These are phyloP conservation scores for Coemansia sp. DNA, from an alignment of 192 early-diverging fungal genomes.

Conservation along the genomic window DNA sequence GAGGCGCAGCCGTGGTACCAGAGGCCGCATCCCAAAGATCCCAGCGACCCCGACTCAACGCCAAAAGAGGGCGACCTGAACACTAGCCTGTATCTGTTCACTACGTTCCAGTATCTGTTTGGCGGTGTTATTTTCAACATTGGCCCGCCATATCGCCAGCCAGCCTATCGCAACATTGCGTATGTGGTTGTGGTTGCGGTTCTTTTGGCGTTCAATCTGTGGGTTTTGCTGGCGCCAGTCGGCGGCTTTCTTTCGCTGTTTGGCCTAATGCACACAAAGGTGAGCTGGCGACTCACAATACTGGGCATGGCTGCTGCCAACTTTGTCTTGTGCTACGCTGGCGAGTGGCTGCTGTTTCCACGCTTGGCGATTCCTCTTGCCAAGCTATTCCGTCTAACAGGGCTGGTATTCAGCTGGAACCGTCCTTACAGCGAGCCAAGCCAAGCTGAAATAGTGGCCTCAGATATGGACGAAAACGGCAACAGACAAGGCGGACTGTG, in stretches of 20 bases:
- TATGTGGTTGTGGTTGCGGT: constrained; percentile 16
- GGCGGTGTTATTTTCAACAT: constrained; percentile 88
- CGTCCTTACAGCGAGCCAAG: not conserved
- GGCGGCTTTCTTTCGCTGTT: constrained; percentile 28
- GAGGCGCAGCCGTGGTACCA: constrained; percentile 76
- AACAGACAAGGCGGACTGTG: constrained; percentile 9
- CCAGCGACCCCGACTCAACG: constrained; percentile 54
- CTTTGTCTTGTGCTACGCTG: constrained; percentile 25
- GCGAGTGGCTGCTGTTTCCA: constrained; percentile 39
- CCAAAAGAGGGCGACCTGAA: constrained; percentile 69
- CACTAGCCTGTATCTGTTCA: constrained; percentile 80
- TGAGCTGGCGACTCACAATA: constrained; percentile 33
- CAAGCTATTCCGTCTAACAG: constrained; percentile 7
- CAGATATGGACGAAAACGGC: too few relatives aligned
- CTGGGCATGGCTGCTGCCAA: constrained; percentile 39
- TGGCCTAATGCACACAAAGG: constrained; percentile 8
- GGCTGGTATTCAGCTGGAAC: not conserved
- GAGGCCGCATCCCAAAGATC: constrained; percentile 24
- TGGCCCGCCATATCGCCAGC: constrained; percentile 89
- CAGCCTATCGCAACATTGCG: constrained; percentile 65
- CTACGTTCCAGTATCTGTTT: constrained; percentile 87
- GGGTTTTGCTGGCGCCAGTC: constrained; percentile 35
- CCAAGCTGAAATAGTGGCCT: not conserved
- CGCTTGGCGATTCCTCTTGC: constrained; percentile 24
- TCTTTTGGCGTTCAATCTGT: constrained; percentile 33